Evolutionary conservation across 768 basidiomycete genomes (phyloP), one percentile per base, ranked within the genome.

Genomic region (Suillus tomentosus): DNA sequence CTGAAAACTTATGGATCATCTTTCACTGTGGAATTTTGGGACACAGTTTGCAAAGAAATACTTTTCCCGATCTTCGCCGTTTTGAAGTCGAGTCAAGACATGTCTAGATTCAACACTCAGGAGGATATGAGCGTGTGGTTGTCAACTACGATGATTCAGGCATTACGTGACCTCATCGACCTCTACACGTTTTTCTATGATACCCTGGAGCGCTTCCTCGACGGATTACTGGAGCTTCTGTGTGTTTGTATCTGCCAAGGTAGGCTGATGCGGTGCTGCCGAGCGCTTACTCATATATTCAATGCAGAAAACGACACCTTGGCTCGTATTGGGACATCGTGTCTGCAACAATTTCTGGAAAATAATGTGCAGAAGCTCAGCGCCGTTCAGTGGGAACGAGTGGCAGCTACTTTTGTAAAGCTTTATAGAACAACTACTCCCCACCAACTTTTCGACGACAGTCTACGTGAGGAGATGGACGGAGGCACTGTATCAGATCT

Each of bases 81-180:
- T 55, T 82, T 99, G 47, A 94, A 94, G 70, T 96, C 94, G 17
- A 92, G 88, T 69, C 91, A 95, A 77, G 96, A 97, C 73, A 75
- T 96, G 43, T 91, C 94, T 14, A 85, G 96, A 22, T 99, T 98
- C 80, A 92, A 84, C 74, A 96, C 95, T 5, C 95, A 97, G 71
- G 97, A 99, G 72, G 97, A 99, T 69, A 96, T 99, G 95, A 97
- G 95, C 70, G 95, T 99, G 34, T 99, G 97, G 97, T 78, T 99
- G 54, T 98, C 95, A 31, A 97, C 97, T 15, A 99, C 97, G 3
- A 95, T 99, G 92, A 97, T 99, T 58, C 95, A 98, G 73, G 97
- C 97, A 1, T 84, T 99, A 54, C 88, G 97, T 53, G 92, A 98
- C 76, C 83, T 99, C 66, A 92, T 99, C 64, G 94, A 96, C 72